Base-by-base conservation (phyloP, 2,329 filamentous ascomycete genomes). In the Sarocladium strictum region DNA sequence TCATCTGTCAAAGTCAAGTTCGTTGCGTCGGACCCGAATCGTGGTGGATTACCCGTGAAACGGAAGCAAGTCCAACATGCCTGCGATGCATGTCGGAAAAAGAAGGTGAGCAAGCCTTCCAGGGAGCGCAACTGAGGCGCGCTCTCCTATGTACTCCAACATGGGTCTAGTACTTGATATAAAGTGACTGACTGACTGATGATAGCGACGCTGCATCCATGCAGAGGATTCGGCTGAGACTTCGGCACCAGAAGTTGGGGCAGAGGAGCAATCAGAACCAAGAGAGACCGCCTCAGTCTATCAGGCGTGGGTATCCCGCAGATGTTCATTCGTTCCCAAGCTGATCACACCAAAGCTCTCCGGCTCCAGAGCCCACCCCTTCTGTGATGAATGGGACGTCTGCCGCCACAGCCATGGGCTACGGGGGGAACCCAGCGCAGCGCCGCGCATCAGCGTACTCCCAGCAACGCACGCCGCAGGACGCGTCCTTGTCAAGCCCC, bases 21-120 rank as follows among this genome's bases (percentile, higher is more conserved):
- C 63, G 76, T 84, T 55, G 78, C 74, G 53, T 77, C 79, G 12
- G 78, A 83, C 64, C 70, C 71, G 5, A 70, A 70, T 23, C 64
- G 70, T 15, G 70, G 70, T 47, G 80, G 79, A 17, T 66, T 83
- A 56, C 80, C 80, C 3, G 69, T 80, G 54, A 85, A 85, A 68
- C 70, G 81, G 52, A 80, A 80, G 59, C 81, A 84, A 62, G 79
- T 82, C 21, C 74, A 76, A 55, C 79, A 83, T 27, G 81, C 81
- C 3, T 85, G 81, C 58, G 69, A 72, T 0, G 66, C 70, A 2
- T 85, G 81, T 59, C 76, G 81, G 3, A 76, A 74, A 50, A 76
- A 76, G 57, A 83, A 83, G 72, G 77, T 78, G 52, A 47, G 63
- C n/a, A 11, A n/a, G n/a, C n/a, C 37, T 6, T 7, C 14, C 7